Conservation (phyloP, 129 eudicot genomes). For the Solidago caesia region DNA sequence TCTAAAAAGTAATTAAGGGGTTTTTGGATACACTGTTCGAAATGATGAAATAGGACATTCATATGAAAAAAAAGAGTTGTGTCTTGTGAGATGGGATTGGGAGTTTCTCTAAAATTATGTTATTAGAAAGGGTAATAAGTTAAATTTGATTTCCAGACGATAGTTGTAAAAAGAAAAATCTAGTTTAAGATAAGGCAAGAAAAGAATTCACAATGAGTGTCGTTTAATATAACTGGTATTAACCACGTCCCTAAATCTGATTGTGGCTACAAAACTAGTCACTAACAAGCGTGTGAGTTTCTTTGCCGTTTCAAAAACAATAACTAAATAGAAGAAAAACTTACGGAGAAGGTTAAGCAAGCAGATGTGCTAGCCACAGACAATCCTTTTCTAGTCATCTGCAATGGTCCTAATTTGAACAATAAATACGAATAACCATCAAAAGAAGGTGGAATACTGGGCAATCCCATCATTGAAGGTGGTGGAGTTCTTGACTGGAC, state of each 20-base stretch:
- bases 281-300: background rate
- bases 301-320: background rate
- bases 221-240: background rate
- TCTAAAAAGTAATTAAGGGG: background rate
- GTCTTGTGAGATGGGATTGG: no score
- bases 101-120: no score
- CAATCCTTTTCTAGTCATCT: slow-evolving; percentile 76
- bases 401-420: slow-evolving; percentile 84
- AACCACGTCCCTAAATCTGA: background rate
- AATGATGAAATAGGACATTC: no score
- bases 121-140: no score
- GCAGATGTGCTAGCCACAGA: slow-evolving; percentile 86
- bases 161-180: no score
- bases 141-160: no score
- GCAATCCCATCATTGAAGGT: slow-evolving; percentile 67
- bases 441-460: slow-evolving; percentile 59
- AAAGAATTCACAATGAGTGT: background rate
- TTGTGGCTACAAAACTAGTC: background rate
- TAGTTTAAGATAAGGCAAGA: background rate
- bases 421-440: slow-evolving; percentile 73
- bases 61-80: no score
- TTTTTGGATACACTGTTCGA: no score
- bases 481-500: slow-evolving; percentile 87
- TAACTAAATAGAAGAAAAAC: slow-evolving; percentile 13
- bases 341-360: slow-evolving; percentile 83